Base-by-base conservation (phyloP, 2,329 filamentous ascomycete species). In the Colletotrichum tropicale region DNA sequence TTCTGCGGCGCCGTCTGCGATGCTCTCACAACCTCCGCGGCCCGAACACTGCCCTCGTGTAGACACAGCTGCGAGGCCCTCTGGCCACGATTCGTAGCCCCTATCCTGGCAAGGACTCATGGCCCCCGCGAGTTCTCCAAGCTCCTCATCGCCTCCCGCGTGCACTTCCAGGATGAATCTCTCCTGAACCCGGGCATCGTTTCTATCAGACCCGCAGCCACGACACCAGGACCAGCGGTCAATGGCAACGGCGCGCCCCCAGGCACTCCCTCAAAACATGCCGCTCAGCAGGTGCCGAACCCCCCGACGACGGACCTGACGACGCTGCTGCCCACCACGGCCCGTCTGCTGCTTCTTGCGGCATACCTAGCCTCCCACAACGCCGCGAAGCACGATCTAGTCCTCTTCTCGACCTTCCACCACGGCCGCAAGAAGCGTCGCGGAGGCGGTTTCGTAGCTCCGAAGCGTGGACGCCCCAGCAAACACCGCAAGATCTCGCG, bases 1-100 rank as follows among this genome's bases (percentile, higher is more conserved):
- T 98, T 98, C 86, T 92, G 93, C 77, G 92, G 92, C 65, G 95
- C 95, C 6, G 92, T 98, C 16, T 97, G 98, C 89, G 97, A 99
- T 82, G 93, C 96, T 1, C 88, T 98, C 15, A 92, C 94, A 65
- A 95, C 94, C 77, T 92, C 95, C 62, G 95, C 95, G 5, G 94
- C 94, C 1, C 92, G 96, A 66, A 96, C 96, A 48, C 88, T 98
- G 16, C 89, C 94, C 2, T 91, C 91, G 13, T 96, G 98, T 79
- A 89, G 88, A 5, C 90, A 91, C 43, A 91, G 94, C 66, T 96
- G 94, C 81, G 85, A 91, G 65, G 91, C 93, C 58, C 89, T 98
- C 24, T 99, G 97, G 97, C 93, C 93, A 13, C 91, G 93, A 6
- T 98, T 99, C 84, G 93, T 95, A 1, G 90, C 91, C 8, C 96